A percentile compares a stretch with the other conserved stretches of the same genome.
Evolutionary conservation across 1,139 yeast genomes (phyloP).

Genomic region (Suhomyces kunorum): DNA sequence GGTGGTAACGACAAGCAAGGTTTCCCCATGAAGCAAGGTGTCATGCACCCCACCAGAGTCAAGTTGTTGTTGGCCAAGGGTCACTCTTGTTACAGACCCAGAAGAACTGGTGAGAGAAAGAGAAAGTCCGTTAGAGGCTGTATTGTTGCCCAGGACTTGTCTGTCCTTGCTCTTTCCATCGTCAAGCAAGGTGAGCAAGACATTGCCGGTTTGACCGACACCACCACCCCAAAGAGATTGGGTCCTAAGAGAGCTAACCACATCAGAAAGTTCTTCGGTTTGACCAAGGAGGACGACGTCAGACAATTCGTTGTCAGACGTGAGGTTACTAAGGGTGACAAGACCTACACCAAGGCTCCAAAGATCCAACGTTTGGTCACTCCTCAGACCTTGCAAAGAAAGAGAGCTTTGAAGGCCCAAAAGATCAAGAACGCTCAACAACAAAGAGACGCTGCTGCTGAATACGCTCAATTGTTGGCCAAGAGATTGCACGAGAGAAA

Average conservation of each 20-base stretch:
- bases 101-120: conserved; percentile 99
- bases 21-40: conserved; percentile 99
- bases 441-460: conserved; percentile 99
- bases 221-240: conserved; percentile 95
- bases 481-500: conserved; percentile 97
- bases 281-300: conserved; percentile 96
- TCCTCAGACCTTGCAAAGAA: conserved; percentile 99
- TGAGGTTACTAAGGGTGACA: conserved; percentile 97
- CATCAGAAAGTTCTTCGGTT: conserved; percentile 99
- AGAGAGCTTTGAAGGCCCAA: conserved; percentile 93
- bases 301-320: conserved; percentile 97
- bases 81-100: conserved; percentile 99
- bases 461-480: conserved; percentile 98
- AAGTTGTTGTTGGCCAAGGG: conserved; percentile 92
- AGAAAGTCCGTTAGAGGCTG: conserved; percentile 99
- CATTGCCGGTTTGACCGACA: conserved; percentile 93
- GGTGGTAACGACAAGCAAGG: conserved; percentile 99
- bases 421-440: conserved; percentile 97
- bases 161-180: conserved; percentile 89
- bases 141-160: conserved; percentile 95
- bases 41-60: conserved; percentile 99
- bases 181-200: conserved; percentile 98
- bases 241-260: conserved; percentile 99
- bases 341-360: conserved; percentile 99
- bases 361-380: conserved; percentile 99